phyloP scores from a whole-genome alignment of 108 stramenopile genomes.

The Discostella stelligeroides region DNA sequence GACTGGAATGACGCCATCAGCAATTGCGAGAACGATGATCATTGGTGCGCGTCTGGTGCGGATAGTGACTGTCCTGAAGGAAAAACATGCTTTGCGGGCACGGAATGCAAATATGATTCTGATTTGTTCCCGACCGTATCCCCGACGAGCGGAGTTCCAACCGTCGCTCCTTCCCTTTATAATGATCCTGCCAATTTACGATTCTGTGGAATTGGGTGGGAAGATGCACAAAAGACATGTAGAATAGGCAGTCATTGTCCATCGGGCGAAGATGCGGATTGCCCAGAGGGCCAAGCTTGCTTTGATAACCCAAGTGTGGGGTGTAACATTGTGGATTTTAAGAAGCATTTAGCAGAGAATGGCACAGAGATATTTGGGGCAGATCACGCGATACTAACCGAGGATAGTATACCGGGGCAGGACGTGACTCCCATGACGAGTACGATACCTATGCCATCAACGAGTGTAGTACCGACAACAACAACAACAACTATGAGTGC shows the following conservation, averaged over 20 bases:
- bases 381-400: conserved; percentile 12
- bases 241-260: conserved; percentile 40
- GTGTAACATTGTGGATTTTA: conserved; percentile 46
- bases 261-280: conserved; percentile 24
- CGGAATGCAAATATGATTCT: conserved; percentile 31
- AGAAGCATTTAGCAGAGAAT: conserved; percentile 14
- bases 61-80: conserved; percentile 45
- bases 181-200: conserved; percentile 24
- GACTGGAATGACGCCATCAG: conserved; percentile 42
- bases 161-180: conserved; percentile 3
- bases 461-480: neutral
- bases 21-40: conserved; percentile 16
- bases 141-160: conserved; percentile 9
- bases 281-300: conserved; percentile 26
- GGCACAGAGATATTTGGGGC: conserved; percentile 32
- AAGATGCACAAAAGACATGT: conserved; percentile 28
- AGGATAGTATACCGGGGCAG: conserved; percentile 5
- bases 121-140: conserved; percentile 33
- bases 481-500: neutral
- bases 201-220: conserved; percentile 38
- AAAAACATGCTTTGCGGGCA: conserved; percentile 38
- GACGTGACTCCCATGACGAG: neutral
- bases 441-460: neutral
- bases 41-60: conserved; percentile 43
- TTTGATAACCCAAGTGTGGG: conserved; percentile 26